Conservation (phyloP, 108 stramenopile species). For the Mediolabrus comicus region DNA sequence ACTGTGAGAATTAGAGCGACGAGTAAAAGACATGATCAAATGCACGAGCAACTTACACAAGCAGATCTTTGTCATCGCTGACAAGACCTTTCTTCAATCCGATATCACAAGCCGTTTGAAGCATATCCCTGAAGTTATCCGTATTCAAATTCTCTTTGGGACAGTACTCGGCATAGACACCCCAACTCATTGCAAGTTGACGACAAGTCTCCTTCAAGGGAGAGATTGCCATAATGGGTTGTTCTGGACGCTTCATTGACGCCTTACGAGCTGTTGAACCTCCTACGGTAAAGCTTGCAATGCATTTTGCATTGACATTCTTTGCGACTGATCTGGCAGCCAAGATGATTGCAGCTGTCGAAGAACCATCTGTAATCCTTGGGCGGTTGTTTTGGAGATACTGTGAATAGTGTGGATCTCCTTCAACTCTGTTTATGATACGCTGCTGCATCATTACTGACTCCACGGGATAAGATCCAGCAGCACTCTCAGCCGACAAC, state of each 20-base stretch:
- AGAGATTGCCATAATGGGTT: conserved; percentile 94
- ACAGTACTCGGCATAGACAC: conserved; percentile 86
- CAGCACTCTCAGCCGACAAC: conserved; percentile 97
- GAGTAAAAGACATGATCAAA: too few relatives aligned
- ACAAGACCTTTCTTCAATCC: conserved; percentile 88
- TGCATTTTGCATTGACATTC: conserved; percentile 81
- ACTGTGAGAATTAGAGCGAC: too few relatives aligned
- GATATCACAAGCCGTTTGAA: conserved; percentile 75
- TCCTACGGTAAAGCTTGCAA: conserved; percentile 94
- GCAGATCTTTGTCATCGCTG: conserved; percentile 78
- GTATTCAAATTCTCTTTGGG: conserved; percentile 65
- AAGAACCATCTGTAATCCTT: conserved; percentile 57
- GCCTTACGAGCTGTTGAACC: conserved; percentile 90
- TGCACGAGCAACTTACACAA: too few relatives aligned
- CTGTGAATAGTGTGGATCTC: conserved; percentile 74
- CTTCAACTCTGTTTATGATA: conserved; percentile 80
- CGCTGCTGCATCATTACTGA: conserved; percentile 92
- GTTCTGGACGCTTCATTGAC: conserved; percentile 94
- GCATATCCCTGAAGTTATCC: conserved; percentile 77
- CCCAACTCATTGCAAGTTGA: conserved; percentile 90
- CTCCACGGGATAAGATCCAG: conserved; percentile 95
- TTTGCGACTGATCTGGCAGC: conserved; percentile 71
- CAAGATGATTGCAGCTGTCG: conserved; percentile 91
- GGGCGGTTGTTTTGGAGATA: conserved; percentile 50
- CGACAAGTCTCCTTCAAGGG: conserved; percentile 85